A percentile compares a stretch with the other conserved stretches of the same genome.
Conservation (phyloP, 2,329 filamentous ascomycete species). For the Penicillium sp. region DNA sequence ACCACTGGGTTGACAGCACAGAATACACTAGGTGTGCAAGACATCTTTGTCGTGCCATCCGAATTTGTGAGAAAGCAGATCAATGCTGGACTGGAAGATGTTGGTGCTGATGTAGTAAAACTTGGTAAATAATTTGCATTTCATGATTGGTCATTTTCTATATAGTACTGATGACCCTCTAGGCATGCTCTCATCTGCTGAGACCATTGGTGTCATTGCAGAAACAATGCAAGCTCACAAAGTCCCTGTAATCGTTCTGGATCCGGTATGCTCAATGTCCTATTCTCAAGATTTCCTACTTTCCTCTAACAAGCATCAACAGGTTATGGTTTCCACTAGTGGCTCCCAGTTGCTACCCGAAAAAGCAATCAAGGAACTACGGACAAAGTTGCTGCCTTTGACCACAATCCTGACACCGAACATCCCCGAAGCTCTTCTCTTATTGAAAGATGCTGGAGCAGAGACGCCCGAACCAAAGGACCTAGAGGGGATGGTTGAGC, state of each 20-base stretch:
- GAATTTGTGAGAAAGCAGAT: conserved; percentile 82
- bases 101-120: conserved; percentile 87
- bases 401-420: conserved; percentile 50
- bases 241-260: conserved; percentile 63
- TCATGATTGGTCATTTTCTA: not conserved
- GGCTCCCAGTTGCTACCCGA: conserved; percentile 48
- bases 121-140: conserved; percentile 60
- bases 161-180: not conserved
- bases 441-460: conserved; percentile 43
- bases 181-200: conserved; percentile 80
- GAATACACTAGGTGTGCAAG: conserved; percentile 81
- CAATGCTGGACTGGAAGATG: conserved; percentile 76
- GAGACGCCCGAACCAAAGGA: conserved; percentile 50
- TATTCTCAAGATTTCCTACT: not conserved
- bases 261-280: conserved; percentile 60
- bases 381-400: conserved; percentile 42
- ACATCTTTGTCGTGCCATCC: conserved; percentile 74
- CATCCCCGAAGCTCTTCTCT: conserved; percentile 48
- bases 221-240: conserved; percentile 59
- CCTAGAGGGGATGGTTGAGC: conserved; percentile 64
- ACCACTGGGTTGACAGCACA: conserved; percentile 95
- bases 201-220: conserved; percentile 67
- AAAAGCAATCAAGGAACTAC: conserved; percentile 42
- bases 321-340: conserved; percentile 78
- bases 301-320: conserved; percentile 15